Percentiles rank a stretch among this genome's conserved stretches.
Conservation (phyloP, 2,329 filamentous ascomycete genomes). For the Bertia moriformis region DNA sequence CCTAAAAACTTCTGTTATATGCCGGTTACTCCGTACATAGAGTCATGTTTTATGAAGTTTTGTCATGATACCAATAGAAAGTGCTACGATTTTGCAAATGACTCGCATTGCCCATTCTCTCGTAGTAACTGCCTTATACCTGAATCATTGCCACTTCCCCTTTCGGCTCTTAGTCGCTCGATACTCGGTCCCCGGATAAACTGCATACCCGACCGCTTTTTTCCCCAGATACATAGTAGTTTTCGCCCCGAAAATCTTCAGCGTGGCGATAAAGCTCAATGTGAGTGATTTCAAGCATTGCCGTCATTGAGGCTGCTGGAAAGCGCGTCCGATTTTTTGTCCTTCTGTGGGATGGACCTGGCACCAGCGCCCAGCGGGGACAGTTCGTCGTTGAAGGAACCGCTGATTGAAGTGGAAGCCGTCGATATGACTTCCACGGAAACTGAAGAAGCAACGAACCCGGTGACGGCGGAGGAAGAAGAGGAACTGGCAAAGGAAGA, state of each 20-base stretch:
- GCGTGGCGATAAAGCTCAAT: background rate
- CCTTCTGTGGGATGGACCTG: background rate
- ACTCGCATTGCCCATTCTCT: no score
- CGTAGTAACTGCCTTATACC: background rate
- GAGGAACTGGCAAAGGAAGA: background rate
- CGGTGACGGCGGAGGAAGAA: background rate
- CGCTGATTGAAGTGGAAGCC: background rate
- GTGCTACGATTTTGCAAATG: background rate
- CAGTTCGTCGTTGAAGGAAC: background rate
- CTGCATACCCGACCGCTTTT: background rate
- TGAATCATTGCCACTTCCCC: no score
- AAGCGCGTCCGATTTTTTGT: no score
- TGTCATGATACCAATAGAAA: constrained; percentile 1
- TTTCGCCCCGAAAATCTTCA: no score
- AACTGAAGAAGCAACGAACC: background rate
- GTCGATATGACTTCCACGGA: background rate
- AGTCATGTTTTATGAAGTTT: background rate
- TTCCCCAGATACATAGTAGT: no score
- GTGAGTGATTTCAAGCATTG: background rate
- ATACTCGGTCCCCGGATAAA: background rate
- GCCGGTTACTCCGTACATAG: background rate
- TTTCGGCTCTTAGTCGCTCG: background rate
- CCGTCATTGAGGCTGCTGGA: background rate
- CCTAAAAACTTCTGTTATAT: background rate
- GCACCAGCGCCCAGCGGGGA: background rate